Base-by-base conservation (phyloP, 129 eudicot species). In the Calendula officinalis region DNA sequence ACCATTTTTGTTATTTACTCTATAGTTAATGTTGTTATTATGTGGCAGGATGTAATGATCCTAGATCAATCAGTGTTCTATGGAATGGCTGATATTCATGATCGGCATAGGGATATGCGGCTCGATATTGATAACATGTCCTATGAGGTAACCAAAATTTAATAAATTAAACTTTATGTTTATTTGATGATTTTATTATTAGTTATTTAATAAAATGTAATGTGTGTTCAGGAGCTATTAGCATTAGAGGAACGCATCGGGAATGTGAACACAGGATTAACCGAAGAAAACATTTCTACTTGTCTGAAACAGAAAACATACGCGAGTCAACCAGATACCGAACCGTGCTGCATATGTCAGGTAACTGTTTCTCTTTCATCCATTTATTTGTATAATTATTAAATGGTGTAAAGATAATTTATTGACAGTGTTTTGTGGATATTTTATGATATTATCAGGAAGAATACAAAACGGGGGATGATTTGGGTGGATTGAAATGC, bases 121-220 rank as follows among this genome's bases (percentile, higher is more conserved):
- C 83, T 88, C 14, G 98, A 92, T 77, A 88, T 88, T 43, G 98
- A 92, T 70, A 88, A 85, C 79, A 92, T 92, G 98, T 92, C 98
- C 4, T 92, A 92, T 46, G 98, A 92, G 95, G 98, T 85, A 70
- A 67, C 14, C 12, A 14, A 17, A 59, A 4, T 5, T 2, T 14
- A n/a, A 7, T 34, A 2, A 41, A 41, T 3, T 41, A 5, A 2
- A 41, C 10, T 41, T 4, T 11, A 6, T n/a, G n/a, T n/a, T n/a
- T n/a, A n/a, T n/a, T n/a, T n/a, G n/a, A n/a, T n/a, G n/a, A n/a
- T 41, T 8, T 41, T 11, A 41, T 41, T 41, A 5, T 41, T 41
- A 41, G 30, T 22, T 22, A 0, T 22, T 22, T 22, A 22, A 22
- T 22, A 22, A 22, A 22, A 22, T 22, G 30, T 22, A 22, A 22